Base-by-base conservation (phyloP, 805 yeast genomes). In the Candida maesae region DNA sequence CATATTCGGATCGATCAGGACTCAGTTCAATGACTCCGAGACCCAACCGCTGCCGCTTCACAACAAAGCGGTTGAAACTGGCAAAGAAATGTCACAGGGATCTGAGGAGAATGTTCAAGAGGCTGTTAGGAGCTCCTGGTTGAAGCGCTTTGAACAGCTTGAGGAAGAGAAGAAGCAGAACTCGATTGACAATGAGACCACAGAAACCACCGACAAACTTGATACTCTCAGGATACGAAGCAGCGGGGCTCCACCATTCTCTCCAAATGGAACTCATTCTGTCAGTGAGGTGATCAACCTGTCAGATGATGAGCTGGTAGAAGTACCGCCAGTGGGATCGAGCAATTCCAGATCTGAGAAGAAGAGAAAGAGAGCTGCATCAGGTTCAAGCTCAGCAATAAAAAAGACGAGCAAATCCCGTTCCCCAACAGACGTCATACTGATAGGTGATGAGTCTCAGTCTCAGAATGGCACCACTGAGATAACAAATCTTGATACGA, bases 41-140 rank as follows among this genome's bases (percentile, higher is more conserved):
- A n/a, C n/a, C n/a, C n/a, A n/a, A n/a, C n/a, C n/a, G n/a, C n/a
- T n/a, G n/a, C n/a, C n/a, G n/a, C n/a, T n/a, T n/a, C n/a, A n/a
- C n/a, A n/a, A n/a, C n/a, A n/a, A n/a, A n/a, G n/a, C n/a, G n/a
- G n/a, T n/a, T n/a, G n/a, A n/a, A n/a, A n/a, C n/a, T n/a, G n/a
- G n/a, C n/a, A n/a, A n/a, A n/a, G n/a, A n/a, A 6, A 14, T 16
- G 18, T 7, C 8, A 6, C 6, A 28, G 15, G 9, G 20, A 5
- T 9, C 17, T 7, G 27, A 21, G 6, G 40, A 41, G 10, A 21
- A 7, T 3, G 46, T 48, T 4, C 38, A 35, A n/a, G 51, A 50
- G 3, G 37, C 39, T 12, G 56, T 52, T 5, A 36, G 53, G 17
- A 17, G n/a, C 16, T 34, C 49, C 2, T 52, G 56, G 56, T 30